phyloP scores from a whole-genome alignment of 2,329 filamentous ascomycete genomes.

The Trichoderma harzianum region DNA sequence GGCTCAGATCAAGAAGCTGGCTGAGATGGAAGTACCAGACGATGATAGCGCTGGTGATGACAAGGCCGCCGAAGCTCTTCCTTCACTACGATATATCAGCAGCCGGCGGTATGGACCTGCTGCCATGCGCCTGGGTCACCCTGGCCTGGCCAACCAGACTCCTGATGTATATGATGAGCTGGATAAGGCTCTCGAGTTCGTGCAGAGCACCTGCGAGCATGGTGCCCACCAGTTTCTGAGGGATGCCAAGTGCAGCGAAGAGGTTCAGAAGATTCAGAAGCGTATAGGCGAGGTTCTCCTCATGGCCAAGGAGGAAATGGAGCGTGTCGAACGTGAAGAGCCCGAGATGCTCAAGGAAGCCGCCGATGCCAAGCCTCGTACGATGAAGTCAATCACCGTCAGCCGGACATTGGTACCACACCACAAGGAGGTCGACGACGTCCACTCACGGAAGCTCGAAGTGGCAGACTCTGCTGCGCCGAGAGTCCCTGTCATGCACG shows the following conservation, averaged over 20 bases:
- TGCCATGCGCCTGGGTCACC: constrained; percentile 26
- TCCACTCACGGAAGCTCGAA: constrained; percentile 26
- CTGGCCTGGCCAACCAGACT: constrained; percentile 24
- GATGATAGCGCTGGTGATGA: constrained; percentile 43
- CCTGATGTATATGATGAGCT: constrained; percentile 65
- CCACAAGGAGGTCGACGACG: constrained; percentile 29
- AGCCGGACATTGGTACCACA: constrained; percentile 41
- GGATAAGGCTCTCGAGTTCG: constrained; percentile 74
- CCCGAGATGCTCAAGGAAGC: constrained; percentile 41
- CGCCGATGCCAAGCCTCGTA: constrained; percentile 43
- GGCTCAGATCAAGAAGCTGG: constrained; percentile 59
- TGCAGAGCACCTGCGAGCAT: constrained; percentile 78
- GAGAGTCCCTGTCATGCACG: constrained; percentile 21
- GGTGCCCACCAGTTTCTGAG: constrained; percentile 88
- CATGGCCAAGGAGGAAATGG: constrained; percentile 57
- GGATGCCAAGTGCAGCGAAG: constrained; percentile 76
- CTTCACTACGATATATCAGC: constrained; percentile 41
- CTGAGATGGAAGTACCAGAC: constrained; percentile 56
- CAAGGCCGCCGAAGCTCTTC: constrained; percentile 31
- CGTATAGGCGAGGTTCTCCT: constrained; percentile 62
- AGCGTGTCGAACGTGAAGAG: constrained; percentile 53
- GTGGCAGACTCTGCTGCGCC: constrained; percentile 17
- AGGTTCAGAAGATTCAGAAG: constrained; percentile 66
- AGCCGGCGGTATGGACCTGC: constrained; percentile 33
- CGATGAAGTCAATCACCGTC: constrained; percentile 52